Percentiles rank a stretch among this genome's conserved stretches.
Conservation (phyloP, 2,329 filamentous ascomycete genomes). For the Phialocephala sp. region DNA sequence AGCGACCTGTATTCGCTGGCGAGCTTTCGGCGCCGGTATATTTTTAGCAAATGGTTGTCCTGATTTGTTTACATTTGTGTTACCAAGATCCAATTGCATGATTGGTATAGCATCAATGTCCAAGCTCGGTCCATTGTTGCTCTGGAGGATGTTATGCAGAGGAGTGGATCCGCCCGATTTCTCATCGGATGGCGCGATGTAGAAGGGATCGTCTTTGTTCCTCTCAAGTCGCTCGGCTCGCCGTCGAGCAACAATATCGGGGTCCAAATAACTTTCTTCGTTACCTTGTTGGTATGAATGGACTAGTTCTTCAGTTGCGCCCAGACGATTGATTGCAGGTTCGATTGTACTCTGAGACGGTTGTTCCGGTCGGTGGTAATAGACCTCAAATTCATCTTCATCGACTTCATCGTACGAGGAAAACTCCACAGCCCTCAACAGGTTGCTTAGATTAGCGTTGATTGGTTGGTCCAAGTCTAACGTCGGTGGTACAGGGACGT, state of each 20-base stretch:
- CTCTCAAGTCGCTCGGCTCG: slow-evolving; percentile 80
- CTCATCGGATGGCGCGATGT: slow-evolving; percentile 68
- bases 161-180: slow-evolving; percentile 72
- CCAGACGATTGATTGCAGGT: slow-evolving; percentile 61
- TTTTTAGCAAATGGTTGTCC: slow-evolving; percentile 42
- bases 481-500: slow-evolving; percentile 78
- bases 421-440: slow-evolving; percentile 65
- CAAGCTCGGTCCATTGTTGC: slow-evolving; percentile 75
- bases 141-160: slow-evolving; percentile 76
- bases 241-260: slow-evolving; percentile 74
- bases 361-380: slow-evolving; percentile 64
- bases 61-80: slow-evolving; percentile 42
- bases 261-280: slow-evolving; percentile 71
- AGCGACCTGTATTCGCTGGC: slow-evolving; percentile 70
- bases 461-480: slow-evolving; percentile 84
- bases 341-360: slow-evolving; percentile 53
- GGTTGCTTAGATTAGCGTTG: slow-evolving; percentile 70
- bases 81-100: slow-evolving; percentile 84
- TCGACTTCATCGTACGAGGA: slow-evolving; percentile 56
- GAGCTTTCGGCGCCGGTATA: slow-evolving; percentile 49
- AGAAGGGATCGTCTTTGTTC: slow-evolving; percentile 94
- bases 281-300: slow-evolving; percentile 64
- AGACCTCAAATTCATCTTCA: slow-evolving; percentile 70
- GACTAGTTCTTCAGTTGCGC: slow-evolving; percentile 50
- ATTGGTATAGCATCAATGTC: slow-evolving; percentile 97